Evolutionary conservation across 208 protist species (phyloP).

Genomic region (Porcisia deanei): DNA sequence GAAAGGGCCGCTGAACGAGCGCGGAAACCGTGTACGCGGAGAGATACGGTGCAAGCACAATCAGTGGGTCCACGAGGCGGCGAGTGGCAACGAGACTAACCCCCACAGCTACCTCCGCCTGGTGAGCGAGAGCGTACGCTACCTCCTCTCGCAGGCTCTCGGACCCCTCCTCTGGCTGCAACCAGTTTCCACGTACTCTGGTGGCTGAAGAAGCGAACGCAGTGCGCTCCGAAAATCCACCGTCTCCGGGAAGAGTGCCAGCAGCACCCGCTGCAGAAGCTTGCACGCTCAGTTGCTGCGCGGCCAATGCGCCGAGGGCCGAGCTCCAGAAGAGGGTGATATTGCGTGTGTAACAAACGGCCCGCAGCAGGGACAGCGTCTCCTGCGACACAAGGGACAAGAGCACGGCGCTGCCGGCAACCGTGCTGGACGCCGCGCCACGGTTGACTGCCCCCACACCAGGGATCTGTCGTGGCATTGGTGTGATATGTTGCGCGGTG

Average conservation of each 20-base stretch:
- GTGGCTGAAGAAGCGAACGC: neutral
- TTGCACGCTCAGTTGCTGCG: neutral
- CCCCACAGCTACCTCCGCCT: conserved; percentile 13
- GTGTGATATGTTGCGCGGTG: neutral
- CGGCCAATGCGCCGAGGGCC: conserved; percentile 39
- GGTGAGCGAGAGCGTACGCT: conserved; percentile 21
- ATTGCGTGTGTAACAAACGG: conserved; percentile 18
- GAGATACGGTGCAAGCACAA: conserved; percentile 46
- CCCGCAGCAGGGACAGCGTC: conserved; percentile 46
- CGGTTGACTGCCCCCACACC: neutral
- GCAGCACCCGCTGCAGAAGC: neutral
- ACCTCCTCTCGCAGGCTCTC: conserved; percentile 27
- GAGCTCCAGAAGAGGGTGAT: conserved; percentile 50
- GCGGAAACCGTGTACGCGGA: conserved; percentile 48
- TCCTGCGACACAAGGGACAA: conserved; percentile 50
- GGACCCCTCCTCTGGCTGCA: neutral
- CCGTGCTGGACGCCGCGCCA: neutral
- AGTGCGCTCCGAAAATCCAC: neutral
- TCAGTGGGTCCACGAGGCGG: conserved; percentile 33
- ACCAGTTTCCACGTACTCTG: neutral
- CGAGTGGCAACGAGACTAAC: neutral
- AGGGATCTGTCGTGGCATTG: neutral
- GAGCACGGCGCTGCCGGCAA: conserved; percentile 39
- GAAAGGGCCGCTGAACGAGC: conserved; percentile 46
- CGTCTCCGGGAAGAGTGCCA: neutral